A percentile compares a stretch with the other conserved stretches of the same genome.
phyloP scores from a whole-genome alignment of 139 green algal species.

The Closterium sp. region DNA sequence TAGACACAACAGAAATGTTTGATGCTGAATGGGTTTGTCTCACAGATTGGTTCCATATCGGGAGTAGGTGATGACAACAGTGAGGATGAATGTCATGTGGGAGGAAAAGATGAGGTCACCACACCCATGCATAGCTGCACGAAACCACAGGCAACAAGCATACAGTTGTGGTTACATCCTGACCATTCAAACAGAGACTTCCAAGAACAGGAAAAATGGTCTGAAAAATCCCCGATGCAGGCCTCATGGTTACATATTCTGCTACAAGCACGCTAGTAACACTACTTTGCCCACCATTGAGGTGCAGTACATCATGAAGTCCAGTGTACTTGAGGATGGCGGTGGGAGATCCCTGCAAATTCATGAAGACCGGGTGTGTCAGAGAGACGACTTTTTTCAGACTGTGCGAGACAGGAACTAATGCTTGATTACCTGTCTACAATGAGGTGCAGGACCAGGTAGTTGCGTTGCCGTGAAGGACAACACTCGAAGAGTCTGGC shows the following conservation, averaged over 20 bases:
- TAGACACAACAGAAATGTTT: no score
- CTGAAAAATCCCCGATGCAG: background rate
- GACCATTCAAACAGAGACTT: no score
- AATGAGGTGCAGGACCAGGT: constrained; percentile 85
- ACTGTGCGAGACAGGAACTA: background rate
- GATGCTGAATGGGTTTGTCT: no score
- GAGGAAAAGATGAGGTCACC: constrained; percentile 91
- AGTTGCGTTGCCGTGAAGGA: constrained; percentile 84
- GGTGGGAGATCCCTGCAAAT: background rate
- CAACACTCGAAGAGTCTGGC: constrained; percentile 81
- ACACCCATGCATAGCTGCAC: constrained; percentile 59
- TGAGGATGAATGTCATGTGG: constrained; percentile 55
- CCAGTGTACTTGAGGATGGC: background rate
- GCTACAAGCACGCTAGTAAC: background rate
- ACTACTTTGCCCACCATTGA: background rate
- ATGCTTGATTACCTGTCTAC: constrained; percentile 50
- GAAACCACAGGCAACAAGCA: background rate
- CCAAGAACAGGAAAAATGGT: no score
- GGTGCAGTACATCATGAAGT: background rate
- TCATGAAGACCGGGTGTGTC: background rate
- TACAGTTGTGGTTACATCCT: background rate
- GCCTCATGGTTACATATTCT: no score
- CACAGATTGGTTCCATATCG: constrained; percentile 67
- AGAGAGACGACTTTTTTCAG: background rate
- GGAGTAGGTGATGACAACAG: constrained; percentile 74